Conservation (phyloP, 2,329 filamentous ascomycete genomes). For the Leptographium radiaticola region DNA sequence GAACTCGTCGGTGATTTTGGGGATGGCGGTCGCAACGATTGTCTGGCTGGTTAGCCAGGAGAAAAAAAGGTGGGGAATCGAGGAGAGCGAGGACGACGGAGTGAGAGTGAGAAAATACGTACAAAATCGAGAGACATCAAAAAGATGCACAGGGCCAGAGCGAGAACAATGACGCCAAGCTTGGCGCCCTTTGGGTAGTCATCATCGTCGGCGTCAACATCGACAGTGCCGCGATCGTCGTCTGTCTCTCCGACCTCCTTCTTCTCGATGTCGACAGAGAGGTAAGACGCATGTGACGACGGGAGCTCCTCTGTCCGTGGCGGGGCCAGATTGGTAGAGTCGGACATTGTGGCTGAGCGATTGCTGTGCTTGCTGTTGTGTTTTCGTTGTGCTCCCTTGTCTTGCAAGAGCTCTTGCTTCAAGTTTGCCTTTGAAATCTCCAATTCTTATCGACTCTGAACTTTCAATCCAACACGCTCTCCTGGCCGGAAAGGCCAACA, state of each 20-base stretch:
- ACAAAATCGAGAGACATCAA: slow-evolving; percentile 36
- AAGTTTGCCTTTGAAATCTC: too few relatives aligned
- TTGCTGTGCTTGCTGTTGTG: background rate
- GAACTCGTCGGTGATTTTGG: slow-evolving; percentile 41
- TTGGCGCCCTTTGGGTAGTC: slow-evolving; percentile 27
- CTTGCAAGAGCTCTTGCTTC: too few relatives aligned
- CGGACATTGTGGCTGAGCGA: background rate
- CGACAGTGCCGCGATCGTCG: slow-evolving; percentile 3
- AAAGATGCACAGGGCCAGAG: slow-evolving; percentile 34
- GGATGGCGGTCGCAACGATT: slow-evolving; percentile 44
- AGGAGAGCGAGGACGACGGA: slow-evolving; percentile 33
- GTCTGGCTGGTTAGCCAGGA: slow-evolving; percentile 19
- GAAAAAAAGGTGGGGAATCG: slow-evolving; percentile 24
- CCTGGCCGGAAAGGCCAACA: too few relatives aligned
- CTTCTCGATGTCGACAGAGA: slow-evolving; percentile 8
- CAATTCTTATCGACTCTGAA: too few relatives aligned
- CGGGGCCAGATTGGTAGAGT: background rate
- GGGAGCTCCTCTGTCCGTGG: background rate
- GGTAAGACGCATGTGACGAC: slow-evolving; percentile 8
- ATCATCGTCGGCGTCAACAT: slow-evolving; percentile 10
- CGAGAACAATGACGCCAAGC: slow-evolving; percentile 30
- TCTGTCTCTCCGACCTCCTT: slow-evolving; percentile 4
- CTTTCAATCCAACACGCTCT: too few relatives aligned
- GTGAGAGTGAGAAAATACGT: slow-evolving; percentile 17
- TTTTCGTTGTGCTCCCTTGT: too few relatives aligned